Percentiles rank a stretch among this genome's conserved stretches.
These are phyloP conservation scores for Apiotrichum veenhuisii DNA, from an alignment of 1,284 basidiomycete species.

Conservation along the genomic window DNA sequence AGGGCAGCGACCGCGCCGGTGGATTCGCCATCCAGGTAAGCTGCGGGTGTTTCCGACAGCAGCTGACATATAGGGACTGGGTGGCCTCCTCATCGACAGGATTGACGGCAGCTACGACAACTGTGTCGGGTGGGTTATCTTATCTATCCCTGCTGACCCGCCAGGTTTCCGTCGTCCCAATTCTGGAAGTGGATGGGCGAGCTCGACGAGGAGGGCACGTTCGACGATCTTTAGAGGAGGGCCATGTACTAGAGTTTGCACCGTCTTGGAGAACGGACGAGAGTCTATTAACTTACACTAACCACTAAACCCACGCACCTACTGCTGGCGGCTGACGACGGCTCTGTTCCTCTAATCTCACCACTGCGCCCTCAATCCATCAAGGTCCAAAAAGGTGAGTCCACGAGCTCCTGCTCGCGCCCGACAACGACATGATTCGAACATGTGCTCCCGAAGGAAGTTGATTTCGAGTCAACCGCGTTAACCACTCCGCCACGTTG, in stretches of 20 bases:
- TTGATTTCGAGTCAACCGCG: too few species aligned
- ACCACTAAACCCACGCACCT: not conserved
- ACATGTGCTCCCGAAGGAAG: too few species aligned
- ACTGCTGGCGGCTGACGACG: too few species aligned
- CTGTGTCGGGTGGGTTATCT: conserved; percentile 62
- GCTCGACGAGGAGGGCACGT: conserved; percentile 42
- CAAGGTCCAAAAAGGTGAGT: too few species aligned
- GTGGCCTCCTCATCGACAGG: conserved; percentile 71
- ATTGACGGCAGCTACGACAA: conserved; percentile 92
- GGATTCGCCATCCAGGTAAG: conserved; percentile 90
- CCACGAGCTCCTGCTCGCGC: too few species aligned
- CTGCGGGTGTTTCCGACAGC: not conserved
- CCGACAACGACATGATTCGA: too few species aligned
- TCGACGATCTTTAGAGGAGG: conserved; percentile 39
- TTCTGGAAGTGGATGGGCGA: conserved; percentile 50
- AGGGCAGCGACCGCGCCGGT: conserved; percentile 86
- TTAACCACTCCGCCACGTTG: too few species aligned
- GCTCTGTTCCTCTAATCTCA: too few species aligned
- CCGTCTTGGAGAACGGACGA: not conserved
- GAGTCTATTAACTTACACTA: not conserved
- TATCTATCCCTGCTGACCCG: not conserved
- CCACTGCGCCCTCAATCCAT: too few species aligned
- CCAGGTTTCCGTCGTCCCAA: conserved; percentile 42
- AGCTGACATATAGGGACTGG: conserved; percentile 60
- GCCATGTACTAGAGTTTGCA: not conserved